A percentile compares a stretch with the other conserved stretches of the same genome.
phyloP scores from a whole-genome alignment of 2,329 filamentous ascomycete genomes.

The Huntiella abstrusa region DNA sequence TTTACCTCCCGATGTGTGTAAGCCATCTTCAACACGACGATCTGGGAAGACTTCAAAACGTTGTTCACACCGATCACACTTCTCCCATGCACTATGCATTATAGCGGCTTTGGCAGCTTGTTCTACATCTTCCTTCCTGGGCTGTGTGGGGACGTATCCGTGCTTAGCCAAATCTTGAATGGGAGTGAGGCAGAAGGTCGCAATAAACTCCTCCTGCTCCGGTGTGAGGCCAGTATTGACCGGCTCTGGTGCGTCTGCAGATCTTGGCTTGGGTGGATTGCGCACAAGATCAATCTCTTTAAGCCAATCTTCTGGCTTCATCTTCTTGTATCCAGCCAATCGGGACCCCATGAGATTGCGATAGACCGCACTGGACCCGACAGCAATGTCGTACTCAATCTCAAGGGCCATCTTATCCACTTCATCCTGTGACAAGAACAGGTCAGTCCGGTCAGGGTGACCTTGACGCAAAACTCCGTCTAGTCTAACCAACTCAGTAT shows the following conservation, averaged over 20 bases:
- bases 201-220: conserved; percentile 47
- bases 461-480: conserved; percentile 6
- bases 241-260: conserved; percentile 20
- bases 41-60: conserved; percentile 89
- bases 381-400: conserved; percentile 59
- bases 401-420: conserved; percentile 52
- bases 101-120: conserved; percentile 45
- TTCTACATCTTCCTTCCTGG: conserved; percentile 46
- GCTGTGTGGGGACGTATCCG: conserved; percentile 57
- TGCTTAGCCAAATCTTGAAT: conserved; percentile 42
- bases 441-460: conserved; percentile 11
- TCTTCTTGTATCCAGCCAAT: conserved; percentile 57
- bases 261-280: conserved; percentile 3
- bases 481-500: conserved; percentile 6
- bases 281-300: conserved; percentile 8
- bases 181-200: conserved; percentile 43
- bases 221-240: conserved; percentile 52
- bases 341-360: conserved; percentile 67
- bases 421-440: conserved; percentile 43
- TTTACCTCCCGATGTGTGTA: conserved; percentile 54
- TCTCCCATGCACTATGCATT: conserved; percentile 59
- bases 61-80: conserved; percentile 68
- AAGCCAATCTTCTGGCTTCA: conserved; percentile 50
- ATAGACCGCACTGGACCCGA: conserved; percentile 52
- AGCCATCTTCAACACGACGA: conserved; percentile 55